Evolutionary conservation across 148 eudicot genomes (phyloP).

Genomic region (Chenopodium album): DNA sequence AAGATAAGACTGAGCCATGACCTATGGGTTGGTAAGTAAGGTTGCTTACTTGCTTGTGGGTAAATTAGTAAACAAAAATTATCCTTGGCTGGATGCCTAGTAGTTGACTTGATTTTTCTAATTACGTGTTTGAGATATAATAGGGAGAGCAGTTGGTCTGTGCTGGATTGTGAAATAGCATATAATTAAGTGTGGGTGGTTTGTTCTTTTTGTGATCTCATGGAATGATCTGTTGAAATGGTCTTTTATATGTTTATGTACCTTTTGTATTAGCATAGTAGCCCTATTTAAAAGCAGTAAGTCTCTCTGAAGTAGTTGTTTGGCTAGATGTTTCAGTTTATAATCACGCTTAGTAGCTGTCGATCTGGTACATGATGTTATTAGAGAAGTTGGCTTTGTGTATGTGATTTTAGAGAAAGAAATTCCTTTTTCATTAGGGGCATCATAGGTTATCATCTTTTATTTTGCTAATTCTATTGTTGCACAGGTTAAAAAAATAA

Average conservation of each 20-base stretch:
- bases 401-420: not conserved
- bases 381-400: not conserved
- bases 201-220: too few relatives aligned
- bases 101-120: not conserved
- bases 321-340: not conserved
- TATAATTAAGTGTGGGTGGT: not conserved
- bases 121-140: not conserved
- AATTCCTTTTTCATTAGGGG: not conserved
- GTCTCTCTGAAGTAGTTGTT: not conserved
- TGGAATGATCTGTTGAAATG: not conserved
- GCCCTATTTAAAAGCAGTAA: not conserved
- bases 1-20: not conserved
- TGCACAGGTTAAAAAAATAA: too few relatives aligned
- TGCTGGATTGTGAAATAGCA: not conserved
- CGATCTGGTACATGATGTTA: not conserved
- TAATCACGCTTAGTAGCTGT: not conserved
- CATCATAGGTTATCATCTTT: not conserved
- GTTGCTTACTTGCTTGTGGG: not conserved
- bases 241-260: not conserved
- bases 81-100: not conserved
- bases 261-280: not conserved
- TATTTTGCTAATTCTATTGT: not conserved
- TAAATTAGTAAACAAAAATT: not conserved
- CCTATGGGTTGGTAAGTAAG: not conserved
- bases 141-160: not conserved